Evolutionary conservation across 768 basidiomycete species (phyloP), one percentile per base, ranked within the genome.

Genomic region (Goffeauzyma gilvescens): DNA sequence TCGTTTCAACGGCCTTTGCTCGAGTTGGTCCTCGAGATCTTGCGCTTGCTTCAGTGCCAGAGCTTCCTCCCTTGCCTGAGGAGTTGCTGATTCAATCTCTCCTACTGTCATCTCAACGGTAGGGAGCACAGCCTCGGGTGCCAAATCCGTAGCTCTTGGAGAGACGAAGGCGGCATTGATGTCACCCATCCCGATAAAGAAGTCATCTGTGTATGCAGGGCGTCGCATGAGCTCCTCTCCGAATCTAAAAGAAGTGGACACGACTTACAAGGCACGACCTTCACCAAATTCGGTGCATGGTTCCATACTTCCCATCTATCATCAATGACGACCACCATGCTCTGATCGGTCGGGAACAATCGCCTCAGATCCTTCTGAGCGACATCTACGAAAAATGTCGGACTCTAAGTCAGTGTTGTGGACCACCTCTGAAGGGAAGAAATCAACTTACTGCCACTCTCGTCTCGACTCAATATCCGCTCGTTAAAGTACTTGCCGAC

Each of bases 261-360:
- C 18, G 23, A 65, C 76, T 50, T 48, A 89, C 89, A 98, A 42
- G 90, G 90, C 18, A 95, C 75, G 45, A 96, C 90, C 69, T 95
- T 90, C 59, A 96, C 73, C 28, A 98, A 71, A 64, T 98, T 95
- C 2, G 89, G 86, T 55, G 82, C 82, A 75, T 86, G 86, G 56
- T 86, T 83, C 93, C 93, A 98, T 24, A 98, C 90, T 58, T 98
- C 93, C 3, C 85, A 81, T 20, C 93, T 78, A 66, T 98, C 93
- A 64, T 98, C 93, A 45, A 98, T 96, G 53, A 98, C 82, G 52
- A 96, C 90, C 1, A 96, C 90, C 90, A 93, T 98, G 20, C 84
- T 86, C 28, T 83, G 86, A 64, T 96, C 90, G 44, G 83, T 86
- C 5, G 93, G 93, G 59, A 98, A 98, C 36, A 98, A 65, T 22